phyloP scores from a whole-genome alignment of 208 protist genomes.

The Trypanosoma lewisi region DNA sequence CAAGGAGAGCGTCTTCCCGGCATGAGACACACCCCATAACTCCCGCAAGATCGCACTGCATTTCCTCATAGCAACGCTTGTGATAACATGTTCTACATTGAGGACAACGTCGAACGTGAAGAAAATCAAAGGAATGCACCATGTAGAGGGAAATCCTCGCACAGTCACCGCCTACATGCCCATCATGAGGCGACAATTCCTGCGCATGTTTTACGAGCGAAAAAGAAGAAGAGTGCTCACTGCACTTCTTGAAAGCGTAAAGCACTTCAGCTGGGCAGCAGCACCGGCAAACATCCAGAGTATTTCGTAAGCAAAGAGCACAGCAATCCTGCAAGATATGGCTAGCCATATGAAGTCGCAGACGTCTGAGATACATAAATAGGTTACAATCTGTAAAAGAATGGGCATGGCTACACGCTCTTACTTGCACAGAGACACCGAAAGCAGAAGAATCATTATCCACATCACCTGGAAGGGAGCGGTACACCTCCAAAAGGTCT shows the following conservation, averaged over 20 bases:
- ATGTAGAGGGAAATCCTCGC: not conserved
- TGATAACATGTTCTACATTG: slow-evolving; percentile 35
- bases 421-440: not conserved
- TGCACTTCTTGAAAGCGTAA: slow-evolving; percentile 7
- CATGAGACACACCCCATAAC: slow-evolving; percentile 16
- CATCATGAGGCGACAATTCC: not conserved
- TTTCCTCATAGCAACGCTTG: slow-evolving; percentile 20
- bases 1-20: not conserved
- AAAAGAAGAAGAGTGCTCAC: too few relatives aligned
- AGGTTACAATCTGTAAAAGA: slow-evolving; percentile 7
- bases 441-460: not conserved
- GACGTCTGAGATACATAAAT: slow-evolving; percentile 19
- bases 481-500: slow-evolving; percentile 35
- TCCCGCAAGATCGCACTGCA: slow-evolving; percentile 9
- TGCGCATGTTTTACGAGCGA: too few relatives aligned
- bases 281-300: slow-evolving; percentile 32
- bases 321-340: slow-evolving; percentile 26
- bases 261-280: slow-evolving; percentile 25
- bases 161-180: not conserved
- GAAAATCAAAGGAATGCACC: slow-evolving; percentile 30
- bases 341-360: slow-evolving; percentile 20
- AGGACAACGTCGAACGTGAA: slow-evolving; percentile 25
- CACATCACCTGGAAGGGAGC: slow-evolving; percentile 1
- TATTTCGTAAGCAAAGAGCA: slow-evolving; percentile 24
- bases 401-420: slow-evolving; percentile 1